A percentile compares a stretch with the other conserved stretches of the same genome.
Evolutionary conservation across 1,284 basidiomycete genomes (phyloP).

Genomic region (Paramarasmius palmivorus): DNA sequence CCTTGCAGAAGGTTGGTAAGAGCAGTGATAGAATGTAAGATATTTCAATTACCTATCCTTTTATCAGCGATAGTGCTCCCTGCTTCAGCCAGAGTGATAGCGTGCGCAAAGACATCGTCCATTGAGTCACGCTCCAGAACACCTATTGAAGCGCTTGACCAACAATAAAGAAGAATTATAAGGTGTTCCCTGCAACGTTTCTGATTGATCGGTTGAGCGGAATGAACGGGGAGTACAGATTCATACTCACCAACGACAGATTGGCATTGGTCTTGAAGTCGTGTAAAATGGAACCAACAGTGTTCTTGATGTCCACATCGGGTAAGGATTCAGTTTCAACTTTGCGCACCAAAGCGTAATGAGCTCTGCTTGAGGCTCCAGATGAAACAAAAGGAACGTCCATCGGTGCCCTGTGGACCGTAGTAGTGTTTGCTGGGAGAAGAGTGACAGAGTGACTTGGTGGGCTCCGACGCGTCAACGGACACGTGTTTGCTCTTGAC

Average conservation of each 20-base stretch:
- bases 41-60: conserved; percentile 61
- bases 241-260: conserved; percentile 48
- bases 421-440: no score
- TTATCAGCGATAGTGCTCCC: conserved; percentile 63
- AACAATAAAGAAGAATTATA: conserved; percentile 69
- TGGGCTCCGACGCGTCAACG: no score
- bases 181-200: conserved; percentile 61
- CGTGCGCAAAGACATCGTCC: conserved; percentile 69
- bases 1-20: conserved; percentile 41
- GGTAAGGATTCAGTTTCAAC: conserved; percentile 59
- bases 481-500: no score
- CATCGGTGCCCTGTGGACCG: no score
- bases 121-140: conserved; percentile 43
- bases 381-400: conserved; percentile 74
- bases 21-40: not conserved
- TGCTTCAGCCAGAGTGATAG: conserved; percentile 69
- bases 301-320: conserved; percentile 56
- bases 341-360: conserved; percentile 71
- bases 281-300: conserved; percentile 56
- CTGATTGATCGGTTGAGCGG: conserved; percentile 32
- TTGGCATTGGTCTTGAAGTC: conserved; percentile 44
- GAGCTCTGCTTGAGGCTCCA: conserved; percentile 68
- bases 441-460: no score
- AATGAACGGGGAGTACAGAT: conserved; percentile 8
- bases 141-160: conserved; percentile 46